Percentiles rank a stretch among this genome's conserved stretches.
Conservation (phyloP, 441 rosid species). For the Geranium incanum region DNA sequence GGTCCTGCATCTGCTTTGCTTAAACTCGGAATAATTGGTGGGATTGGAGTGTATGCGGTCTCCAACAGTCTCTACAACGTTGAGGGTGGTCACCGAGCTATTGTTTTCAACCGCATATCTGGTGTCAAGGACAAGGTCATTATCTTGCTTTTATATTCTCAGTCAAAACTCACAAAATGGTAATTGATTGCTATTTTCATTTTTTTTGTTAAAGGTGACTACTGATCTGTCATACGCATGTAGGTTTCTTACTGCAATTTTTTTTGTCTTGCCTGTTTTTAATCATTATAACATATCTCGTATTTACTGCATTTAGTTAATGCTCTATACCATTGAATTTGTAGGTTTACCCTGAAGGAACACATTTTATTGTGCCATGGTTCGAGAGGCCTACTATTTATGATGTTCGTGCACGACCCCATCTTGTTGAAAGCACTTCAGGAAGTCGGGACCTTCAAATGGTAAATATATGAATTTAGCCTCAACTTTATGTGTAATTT, state of each 20-base stretch:
- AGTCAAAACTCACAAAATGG: not conserved
- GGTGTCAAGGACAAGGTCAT: constrained; percentile 77
- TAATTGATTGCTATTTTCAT: not conserved
- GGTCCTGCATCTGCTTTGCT: constrained; percentile 57
- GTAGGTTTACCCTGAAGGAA: constrained; percentile 89
- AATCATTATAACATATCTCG: constrained; percentile 4
- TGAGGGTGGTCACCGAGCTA: constrained; percentile 87
- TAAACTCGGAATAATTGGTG: constrained; percentile 62
- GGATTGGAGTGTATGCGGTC: constrained; percentile 55
- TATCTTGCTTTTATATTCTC: not conserved
- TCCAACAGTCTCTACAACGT: constrained; percentile 85
- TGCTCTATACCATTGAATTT: not conserved
- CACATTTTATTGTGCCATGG: constrained; percentile 82
- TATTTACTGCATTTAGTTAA: constrained; percentile 3
- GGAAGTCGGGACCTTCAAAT: constrained; percentile 95
- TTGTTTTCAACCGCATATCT: constrained; percentile 63
- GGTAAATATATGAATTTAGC: constrained; percentile 33
- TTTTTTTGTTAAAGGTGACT: not conserved
- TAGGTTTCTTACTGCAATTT: too few relatives aligned
- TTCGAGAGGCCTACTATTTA: constrained; percentile 77
- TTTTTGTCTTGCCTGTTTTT: too few relatives aligned
- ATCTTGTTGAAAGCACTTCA: constrained; percentile 80
- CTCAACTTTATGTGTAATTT: not conserved
- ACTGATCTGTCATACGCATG: not conserved
- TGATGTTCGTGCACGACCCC: constrained; percentile 84